These are phyloP conservation scores for Rhododendron molle DNA, from an alignment of 148 eudicot genomes.

Conservation along the genomic window DNA sequence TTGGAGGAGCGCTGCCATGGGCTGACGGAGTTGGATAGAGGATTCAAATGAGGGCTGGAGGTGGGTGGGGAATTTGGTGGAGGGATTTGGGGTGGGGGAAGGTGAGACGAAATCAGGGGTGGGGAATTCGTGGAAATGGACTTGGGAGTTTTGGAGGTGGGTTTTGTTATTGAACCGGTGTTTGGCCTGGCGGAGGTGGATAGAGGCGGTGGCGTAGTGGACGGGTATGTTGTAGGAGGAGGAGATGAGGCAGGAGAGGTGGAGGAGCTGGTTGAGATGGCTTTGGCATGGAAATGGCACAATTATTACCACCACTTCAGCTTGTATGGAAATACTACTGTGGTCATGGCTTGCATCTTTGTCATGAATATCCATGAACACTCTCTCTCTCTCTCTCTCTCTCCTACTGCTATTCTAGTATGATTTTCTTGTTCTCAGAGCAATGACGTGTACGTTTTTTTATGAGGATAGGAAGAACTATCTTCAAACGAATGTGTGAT, in stretches of 20 bases:
- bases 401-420: not conserved
- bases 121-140: constrained; percentile 9
- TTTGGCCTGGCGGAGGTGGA: constrained; percentile 34
- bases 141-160: not conserved
- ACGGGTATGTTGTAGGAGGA: constrained; percentile 17
- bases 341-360: not conserved
- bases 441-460: too few relatives aligned
- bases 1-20: not conserved
- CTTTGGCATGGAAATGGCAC: constrained; percentile 36
- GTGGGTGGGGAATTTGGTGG: not conserved
- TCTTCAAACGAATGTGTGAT: too few relatives aligned
- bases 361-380: not conserved
- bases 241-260: constrained; percentile 25
- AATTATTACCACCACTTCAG: constrained; percentile 20
- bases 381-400: not conserved
- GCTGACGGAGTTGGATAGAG: not conserved
- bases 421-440: too few relatives aligned
- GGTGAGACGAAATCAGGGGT: not conserved
- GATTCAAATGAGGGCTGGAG: constrained; percentile 9
- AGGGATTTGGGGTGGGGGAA: not conserved
- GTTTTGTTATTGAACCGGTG: constrained; percentile 11
- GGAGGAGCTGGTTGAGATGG: constrained; percentile 41
- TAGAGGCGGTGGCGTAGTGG: constrained; percentile 22
- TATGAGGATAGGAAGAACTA: too few relatives aligned
- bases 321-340: not conserved